Evolutionary conservation across 2,329 filamentous ascomycete genomes (phyloP).

Genomic region (Alternaria sp.): DNA sequence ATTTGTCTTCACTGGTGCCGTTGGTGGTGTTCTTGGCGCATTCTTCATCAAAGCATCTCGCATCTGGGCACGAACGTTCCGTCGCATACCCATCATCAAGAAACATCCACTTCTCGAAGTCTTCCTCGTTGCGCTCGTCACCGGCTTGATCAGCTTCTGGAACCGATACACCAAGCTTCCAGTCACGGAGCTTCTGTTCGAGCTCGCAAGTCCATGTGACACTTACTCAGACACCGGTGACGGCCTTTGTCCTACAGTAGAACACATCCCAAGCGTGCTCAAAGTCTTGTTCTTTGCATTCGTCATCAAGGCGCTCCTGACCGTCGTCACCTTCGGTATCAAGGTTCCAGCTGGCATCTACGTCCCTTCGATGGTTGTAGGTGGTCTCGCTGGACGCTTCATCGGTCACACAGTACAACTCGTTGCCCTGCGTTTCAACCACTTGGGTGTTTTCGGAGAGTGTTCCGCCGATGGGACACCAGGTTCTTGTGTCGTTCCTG

Average conservation of each 20-base stretch:
- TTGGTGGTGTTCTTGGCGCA: constrained; percentile 85
- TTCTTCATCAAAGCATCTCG: constrained; percentile 96
- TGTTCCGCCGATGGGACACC: constrained; percentile 74
- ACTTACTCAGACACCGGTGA: constrained; percentile 70
- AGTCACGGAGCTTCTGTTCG: constrained; percentile 88
- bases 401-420: constrained; percentile 88
- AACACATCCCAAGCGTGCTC: constrained; percentile 82
- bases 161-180: constrained; percentile 88
- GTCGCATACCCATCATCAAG: constrained; percentile 82
- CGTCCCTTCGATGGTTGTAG: constrained; percentile 98
- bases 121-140: constrained; percentile 82
- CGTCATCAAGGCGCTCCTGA: constrained; percentile 87
- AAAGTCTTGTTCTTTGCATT: constrained; percentile 78
- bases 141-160: constrained; percentile 90
- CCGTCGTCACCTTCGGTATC: constrained; percentile 91
- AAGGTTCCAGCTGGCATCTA: constrained; percentile 98
- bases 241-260: constrained; percentile 78
- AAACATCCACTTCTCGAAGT: constrained; percentile 86
- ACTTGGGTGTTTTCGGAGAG: constrained; percentile 74
- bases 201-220: constrained; percentile 88
- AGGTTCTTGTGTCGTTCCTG: constrained; percentile 88
- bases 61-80: constrained; percentile 87
- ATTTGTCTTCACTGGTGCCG: constrained; percentile 84
- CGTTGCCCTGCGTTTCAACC: constrained; percentile 75
- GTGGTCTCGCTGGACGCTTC: constrained; percentile 87